Conservation (phyloP, 208 protist genomes). For the Trypanosoma conorhini region DNA sequence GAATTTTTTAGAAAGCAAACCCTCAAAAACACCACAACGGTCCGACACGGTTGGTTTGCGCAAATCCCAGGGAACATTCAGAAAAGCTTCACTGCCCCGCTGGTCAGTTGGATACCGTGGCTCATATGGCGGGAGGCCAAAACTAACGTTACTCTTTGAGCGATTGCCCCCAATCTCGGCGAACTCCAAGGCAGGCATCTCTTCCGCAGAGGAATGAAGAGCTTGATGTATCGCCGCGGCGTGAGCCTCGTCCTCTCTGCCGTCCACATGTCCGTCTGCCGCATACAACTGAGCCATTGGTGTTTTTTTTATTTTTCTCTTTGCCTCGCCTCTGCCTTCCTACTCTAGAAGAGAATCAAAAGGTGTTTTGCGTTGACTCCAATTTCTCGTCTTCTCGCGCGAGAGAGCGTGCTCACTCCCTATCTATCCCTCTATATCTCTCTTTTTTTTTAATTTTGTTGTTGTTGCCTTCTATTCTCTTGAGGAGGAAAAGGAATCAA, state of each 20-base stretch:
- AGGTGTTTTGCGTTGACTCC: not conserved
- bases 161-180: not conserved
- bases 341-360: not conserved
- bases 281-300: not conserved
- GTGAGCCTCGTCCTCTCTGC: not conserved
- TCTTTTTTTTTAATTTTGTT: too few species aligned
- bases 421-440: too few species aligned
- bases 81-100: constrained; percentile 21
- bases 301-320: not conserved
- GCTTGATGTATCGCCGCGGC: not conserved
- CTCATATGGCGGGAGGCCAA: constrained; percentile 62
- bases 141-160: constrained; percentile 53
- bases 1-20: constrained; percentile 59
- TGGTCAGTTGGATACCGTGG: constrained; percentile 36
- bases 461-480: constrained; percentile 1
- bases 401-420: too few species aligned
- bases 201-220: not conserved
- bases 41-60: constrained; percentile 24
- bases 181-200: not conserved
- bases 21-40: constrained; percentile 63
- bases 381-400: too few species aligned
- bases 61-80: constrained; percentile 75
- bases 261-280: not conserved
- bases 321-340: constrained; percentile 8
- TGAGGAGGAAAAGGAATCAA: constrained; percentile 5